A percentile compares a stretch with the other conserved stretches of the same genome.
Evolutionary conservation across 2,329 filamentous ascomycete species (phyloP).

Genomic region (Alternaria conjuncta): DNA sequence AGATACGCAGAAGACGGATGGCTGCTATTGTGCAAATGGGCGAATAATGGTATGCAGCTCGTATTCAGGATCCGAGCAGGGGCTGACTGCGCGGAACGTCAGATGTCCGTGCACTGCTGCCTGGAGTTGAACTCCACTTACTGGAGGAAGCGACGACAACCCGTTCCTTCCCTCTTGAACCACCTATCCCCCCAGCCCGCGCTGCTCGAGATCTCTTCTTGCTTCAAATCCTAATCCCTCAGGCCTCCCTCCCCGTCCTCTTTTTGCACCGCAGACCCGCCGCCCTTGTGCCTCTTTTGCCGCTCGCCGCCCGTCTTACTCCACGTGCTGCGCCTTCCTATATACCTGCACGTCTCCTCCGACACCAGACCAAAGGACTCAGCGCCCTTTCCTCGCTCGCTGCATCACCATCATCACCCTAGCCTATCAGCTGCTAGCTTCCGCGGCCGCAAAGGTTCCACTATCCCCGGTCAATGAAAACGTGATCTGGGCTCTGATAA

Average conservation of each 20-base stretch:
- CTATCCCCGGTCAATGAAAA: conserved; percentile 31
- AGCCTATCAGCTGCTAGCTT: conserved; percentile 13
- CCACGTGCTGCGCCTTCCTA: conserved; percentile 44
- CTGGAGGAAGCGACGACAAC: conserved; percentile 18
- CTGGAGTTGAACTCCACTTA: not conserved
- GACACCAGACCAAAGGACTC: conserved; percentile 26
- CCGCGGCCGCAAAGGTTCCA: conserved; percentile 13
- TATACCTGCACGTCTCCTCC: conserved; percentile 34
- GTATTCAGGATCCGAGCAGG: conserved; percentile 20
- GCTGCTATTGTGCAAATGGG: not conserved
- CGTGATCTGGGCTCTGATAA: conserved; percentile 32
- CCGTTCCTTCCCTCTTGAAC: conserved; percentile 24
- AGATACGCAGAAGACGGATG: not conserved
- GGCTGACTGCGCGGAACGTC: conserved; percentile 1
- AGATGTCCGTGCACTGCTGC: conserved; percentile 1
- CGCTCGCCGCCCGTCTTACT: conserved; percentile 38
- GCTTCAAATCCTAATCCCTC: conserved; percentile 31
- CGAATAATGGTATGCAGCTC: conserved; percentile 29
- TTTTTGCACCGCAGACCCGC: conserved; percentile 29
- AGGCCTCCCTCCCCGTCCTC: conserved; percentile 31
- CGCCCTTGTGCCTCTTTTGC: conserved; percentile 31
- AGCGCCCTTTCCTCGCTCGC: conserved; percentile 38
- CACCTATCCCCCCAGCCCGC: conserved; percentile 26
- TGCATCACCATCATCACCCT: conserved; percentile 12
- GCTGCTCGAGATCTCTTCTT: conserved; percentile 21